Evolutionary conservation across 2,329 filamentous ascomycete genomes (phyloP), one percentile per base, ranked within the genome.

Genomic region (Cladosporium colombiae): DNA sequence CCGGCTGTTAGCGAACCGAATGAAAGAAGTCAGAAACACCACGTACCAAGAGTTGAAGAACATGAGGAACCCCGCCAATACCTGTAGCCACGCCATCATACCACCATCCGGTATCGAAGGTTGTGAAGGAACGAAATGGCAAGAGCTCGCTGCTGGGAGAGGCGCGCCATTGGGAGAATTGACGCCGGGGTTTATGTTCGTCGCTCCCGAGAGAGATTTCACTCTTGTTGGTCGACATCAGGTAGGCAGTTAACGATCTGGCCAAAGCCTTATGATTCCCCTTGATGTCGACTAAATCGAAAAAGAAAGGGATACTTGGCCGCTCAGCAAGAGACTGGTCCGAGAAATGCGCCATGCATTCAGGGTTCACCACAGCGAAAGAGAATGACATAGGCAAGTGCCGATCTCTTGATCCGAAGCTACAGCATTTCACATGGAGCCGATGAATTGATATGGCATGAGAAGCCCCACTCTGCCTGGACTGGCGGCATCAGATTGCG

Each of bases 21-120:
- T n/a, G n/a, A n/a, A n/a, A n/a, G n/a, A n/a, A n/a, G n/a, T n/a
- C n/a, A n/a, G n/a, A n/a, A n/a, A n/a, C n/a, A n/a, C n/a, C n/a
- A n/a, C n/a, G n/a, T n/a, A n/a, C 78, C 79, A 82, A 29, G 76
- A 77, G 69, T 82, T 82, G 66, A 82, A 81, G 67, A 82, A 78
- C n/a, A 82, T 66, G 60, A 80, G 79, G 68, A 82, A 82, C 1
- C 73, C 72, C 2, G 80, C 79, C 0, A 80, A 58, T 6, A 82
- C 80, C 66, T 82, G 80, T 23, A 83, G 69, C 81, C 81, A 83
- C 0, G 81, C 80, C 69, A 68, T 70, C 1, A 79, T 65, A 0
- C 81, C 81, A 11, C 81, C 80, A 68, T 82, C 74, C 0, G 81
- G 81, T 64, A 64, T 71, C 13, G 63, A 65, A 8, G 67, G 64